Evolutionary conservation across 352 stramenopile genomes (phyloP).

Genomic region (Albugo laibachii): DNA sequence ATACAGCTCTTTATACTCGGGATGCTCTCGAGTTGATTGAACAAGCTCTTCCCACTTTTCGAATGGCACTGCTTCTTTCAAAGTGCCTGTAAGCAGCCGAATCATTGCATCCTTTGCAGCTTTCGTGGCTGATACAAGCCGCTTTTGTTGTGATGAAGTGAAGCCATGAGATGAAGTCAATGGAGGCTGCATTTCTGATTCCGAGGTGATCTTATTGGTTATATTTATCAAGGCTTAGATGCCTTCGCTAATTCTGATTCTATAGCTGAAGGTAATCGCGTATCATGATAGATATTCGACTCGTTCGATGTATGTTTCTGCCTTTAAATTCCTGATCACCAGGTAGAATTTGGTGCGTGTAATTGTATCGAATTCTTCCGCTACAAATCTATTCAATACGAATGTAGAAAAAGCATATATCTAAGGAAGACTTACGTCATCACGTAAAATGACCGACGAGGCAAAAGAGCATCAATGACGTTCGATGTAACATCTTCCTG

Average conservation of each 20-base stretch:
- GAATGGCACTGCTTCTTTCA: conserved; percentile 31
- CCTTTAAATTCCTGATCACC: conserved; percentile 31
- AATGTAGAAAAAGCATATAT: background rate
- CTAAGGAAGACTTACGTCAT: conserved; percentile 36
- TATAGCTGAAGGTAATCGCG: conserved; percentile 19
- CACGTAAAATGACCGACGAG: conserved; percentile 69
- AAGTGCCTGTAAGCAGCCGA: conserved; percentile 21
- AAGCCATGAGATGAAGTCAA: no score
- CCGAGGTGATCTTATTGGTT: no score
- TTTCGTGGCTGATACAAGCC: conserved; percentile 28
- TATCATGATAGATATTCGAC: conserved; percentile 71
- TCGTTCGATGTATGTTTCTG: conserved; percentile 42
- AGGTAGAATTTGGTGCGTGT: conserved; percentile 71
- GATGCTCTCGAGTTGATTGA: conserved; percentile 31
- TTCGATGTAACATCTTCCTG: conserved; percentile 58
- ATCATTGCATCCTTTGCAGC: conserved; percentile 61
- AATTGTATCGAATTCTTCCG: conserved; percentile 61
- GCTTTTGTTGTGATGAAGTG: conserved; percentile 7
- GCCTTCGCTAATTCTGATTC: no score
- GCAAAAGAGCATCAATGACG: conserved; percentile 39
- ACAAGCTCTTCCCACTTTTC: conserved; percentile 54
- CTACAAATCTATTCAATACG: conserved; percentile 6
- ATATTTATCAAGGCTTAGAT: no score
- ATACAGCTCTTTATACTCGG: conserved; percentile 36
- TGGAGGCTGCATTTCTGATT: no score